Evolutionary conservation across 345 rosid species (phyloP).

Genomic region (Lumnitzera racemosa): DNA sequence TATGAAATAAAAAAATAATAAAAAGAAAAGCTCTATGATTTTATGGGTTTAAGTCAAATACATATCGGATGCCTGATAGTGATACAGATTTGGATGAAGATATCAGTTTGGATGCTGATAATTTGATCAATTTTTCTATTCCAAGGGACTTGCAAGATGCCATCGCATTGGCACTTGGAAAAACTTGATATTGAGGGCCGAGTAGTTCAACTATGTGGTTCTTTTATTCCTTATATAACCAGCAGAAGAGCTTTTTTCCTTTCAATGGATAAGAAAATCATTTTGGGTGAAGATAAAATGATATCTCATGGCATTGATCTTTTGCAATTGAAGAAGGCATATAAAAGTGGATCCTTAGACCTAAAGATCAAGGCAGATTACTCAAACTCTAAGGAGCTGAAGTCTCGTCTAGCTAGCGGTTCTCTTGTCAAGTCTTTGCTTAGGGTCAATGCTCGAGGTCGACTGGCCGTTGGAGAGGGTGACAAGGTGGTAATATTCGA

Average conservation of each 20-base stretch:
- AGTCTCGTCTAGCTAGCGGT: conserved; percentile 76
- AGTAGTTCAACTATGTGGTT: conserved; percentile 67
- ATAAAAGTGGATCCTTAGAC: conserved; percentile 95
- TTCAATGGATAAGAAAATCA: conserved; percentile 59
- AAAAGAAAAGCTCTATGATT: too few species aligned
- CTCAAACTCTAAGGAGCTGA: conserved; percentile 88
- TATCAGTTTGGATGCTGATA: conserved; percentile 43
- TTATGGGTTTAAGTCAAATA: too few species aligned
- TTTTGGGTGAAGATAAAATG: conserved; percentile 69
- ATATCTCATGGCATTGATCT: conserved; percentile 74
- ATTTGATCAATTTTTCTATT: conserved; percentile 42
- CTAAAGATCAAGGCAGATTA: conserved; percentile 95
- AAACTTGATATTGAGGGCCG: conserved; percentile 72
- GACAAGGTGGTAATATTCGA: conserved; percentile 97
- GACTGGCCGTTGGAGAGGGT: conserved; percentile 99
- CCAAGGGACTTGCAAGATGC: conserved; percentile 65
- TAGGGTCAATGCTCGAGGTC: conserved; percentile 85
- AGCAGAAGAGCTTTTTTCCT: conserved; percentile 65
- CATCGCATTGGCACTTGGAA: conserved; percentile 56
- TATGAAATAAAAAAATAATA: too few species aligned
- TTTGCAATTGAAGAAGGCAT: conserved; percentile 90
- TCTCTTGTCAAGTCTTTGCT: conserved; percentile 92
- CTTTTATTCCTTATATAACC: conserved; percentile 67
- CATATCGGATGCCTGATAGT: conserved; percentile 79
- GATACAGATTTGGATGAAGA: conserved; percentile 94